Percentiles rank a stretch among this genome's conserved stretches.
Evolutionary conservation across 2,329 filamentous ascomycete species (phyloP).

Genomic region (Thielaviopsis euricoi): DNA sequence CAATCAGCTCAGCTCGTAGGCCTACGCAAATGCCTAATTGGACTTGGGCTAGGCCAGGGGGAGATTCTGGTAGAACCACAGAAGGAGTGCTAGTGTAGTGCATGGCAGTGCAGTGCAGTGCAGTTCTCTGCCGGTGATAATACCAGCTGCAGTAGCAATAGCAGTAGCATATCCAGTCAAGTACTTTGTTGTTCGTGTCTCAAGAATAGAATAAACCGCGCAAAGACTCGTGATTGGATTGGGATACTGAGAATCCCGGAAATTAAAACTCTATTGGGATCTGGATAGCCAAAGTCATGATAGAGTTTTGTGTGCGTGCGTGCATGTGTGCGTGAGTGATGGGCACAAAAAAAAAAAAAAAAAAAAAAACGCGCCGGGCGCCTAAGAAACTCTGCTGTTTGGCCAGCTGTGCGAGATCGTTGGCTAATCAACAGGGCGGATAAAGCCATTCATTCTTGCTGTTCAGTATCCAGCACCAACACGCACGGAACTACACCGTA

Average conservation of each 20-base stretch:
- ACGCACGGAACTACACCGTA: no score
- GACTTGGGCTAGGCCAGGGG: not conserved
- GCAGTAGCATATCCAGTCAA: no score
- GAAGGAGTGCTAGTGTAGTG: not conserved
- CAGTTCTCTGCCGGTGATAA: no score
- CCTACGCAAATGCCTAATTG: not conserved
- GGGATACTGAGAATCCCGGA: not conserved
- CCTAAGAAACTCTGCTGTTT: not conserved
- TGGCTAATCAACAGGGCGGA: not conserved
- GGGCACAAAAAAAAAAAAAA: no score
- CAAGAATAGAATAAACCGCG: no score
- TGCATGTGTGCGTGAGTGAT: no score
- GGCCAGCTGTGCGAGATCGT: not conserved
- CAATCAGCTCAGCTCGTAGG: constrained; percentile 13
- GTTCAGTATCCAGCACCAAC: not conserved
- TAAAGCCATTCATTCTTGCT: not conserved
- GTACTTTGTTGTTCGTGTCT: no score
- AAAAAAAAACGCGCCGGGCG: no score
- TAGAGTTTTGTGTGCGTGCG: not conserved
- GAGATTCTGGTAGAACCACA: not conserved
- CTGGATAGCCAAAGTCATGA: not conserved
- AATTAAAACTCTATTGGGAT: not conserved
- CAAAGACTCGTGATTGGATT: not conserved
- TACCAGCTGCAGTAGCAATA: no score
- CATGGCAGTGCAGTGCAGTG: no score